phyloP scores from a whole-genome alignment of 2,329 filamentous ascomycete species.

The Venturia oleaginea region DNA sequence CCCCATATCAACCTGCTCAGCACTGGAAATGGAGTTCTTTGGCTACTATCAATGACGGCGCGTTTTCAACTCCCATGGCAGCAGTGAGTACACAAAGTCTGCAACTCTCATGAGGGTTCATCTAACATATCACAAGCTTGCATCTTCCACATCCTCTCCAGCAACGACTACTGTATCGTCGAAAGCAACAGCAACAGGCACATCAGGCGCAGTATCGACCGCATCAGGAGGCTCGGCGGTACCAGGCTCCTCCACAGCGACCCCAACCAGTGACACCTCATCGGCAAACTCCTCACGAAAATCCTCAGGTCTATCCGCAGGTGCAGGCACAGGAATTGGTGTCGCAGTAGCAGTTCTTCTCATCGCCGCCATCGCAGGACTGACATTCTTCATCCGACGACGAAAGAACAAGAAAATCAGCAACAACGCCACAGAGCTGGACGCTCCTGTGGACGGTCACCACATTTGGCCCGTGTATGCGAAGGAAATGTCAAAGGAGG shows the following conservation, averaged over 20 bases:
- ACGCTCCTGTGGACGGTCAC: background rate
- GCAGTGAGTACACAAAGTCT: background rate
- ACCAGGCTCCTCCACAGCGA: background rate
- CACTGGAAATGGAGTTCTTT: conserved; percentile 6
- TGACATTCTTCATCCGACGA: conserved; percentile 4
- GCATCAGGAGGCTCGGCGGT: background rate
- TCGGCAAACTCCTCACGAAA: background rate
- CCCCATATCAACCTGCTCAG: conserved; percentile 7
- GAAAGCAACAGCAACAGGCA: background rate
- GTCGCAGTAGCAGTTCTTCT: conserved; percentile 11
- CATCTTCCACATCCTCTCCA: background rate
- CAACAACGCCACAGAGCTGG: background rate
- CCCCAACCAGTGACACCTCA: background rate
- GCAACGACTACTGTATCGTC: background rate
- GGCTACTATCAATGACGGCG: conserved; percentile 5
- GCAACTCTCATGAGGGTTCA: background rate
- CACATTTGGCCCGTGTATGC: background rate
- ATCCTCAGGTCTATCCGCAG: conserved; percentile 10
- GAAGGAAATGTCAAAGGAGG: background rate
- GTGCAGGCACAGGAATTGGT: conserved; percentile 12
- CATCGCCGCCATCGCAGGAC: background rate
- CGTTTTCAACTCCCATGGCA: conserved; percentile 8
- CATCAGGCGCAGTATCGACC: background rate
- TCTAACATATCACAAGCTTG: conserved; percentile 1
- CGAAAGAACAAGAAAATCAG: background rate